phyloP scores from a whole-genome alignment of 495 filamentous ascomycete species.

The Cercophora sp. region DNA sequence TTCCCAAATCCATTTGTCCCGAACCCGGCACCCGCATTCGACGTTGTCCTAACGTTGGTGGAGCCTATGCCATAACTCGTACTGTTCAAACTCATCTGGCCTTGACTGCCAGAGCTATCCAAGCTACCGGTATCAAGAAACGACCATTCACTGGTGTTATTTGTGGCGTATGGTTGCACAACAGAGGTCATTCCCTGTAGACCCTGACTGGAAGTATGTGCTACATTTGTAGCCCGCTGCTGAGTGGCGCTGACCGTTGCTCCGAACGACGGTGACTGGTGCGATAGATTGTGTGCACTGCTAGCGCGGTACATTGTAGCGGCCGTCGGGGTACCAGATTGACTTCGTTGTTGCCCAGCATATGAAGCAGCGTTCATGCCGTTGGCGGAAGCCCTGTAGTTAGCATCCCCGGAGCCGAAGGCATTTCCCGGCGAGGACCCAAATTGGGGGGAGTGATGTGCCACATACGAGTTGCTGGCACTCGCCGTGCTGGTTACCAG shows the following conservation, averaged over 20 bases:
- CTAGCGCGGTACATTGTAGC: constrained; percentile 30
- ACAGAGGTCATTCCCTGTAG: constrained; percentile 21
- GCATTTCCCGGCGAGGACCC: constrained; percentile 33
- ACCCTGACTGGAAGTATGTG: constrained; percentile 20
- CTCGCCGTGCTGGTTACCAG: constrained; percentile 33
- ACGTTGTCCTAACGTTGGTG: constrained; percentile 15
- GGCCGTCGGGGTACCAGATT: constrained; percentile 34
- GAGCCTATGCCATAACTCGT: constrained; percentile 18
- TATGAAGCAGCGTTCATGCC: constrained; percentile 28
- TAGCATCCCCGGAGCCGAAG: constrained; percentile 33
- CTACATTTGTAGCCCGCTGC: constrained; percentile 21
- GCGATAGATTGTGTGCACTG: constrained; percentile 32
- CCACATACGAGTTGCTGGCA: constrained; percentile 30
- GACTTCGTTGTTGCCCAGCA: constrained; percentile 30
- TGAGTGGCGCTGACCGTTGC: constrained; percentile 13
- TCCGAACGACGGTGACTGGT: constrained; percentile 35
- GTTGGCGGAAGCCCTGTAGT: constrained; percentile 34
- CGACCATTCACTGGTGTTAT: constrained; percentile 25
- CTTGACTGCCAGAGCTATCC: constrained; percentile 31
- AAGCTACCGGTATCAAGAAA: constrained; percentile 37
- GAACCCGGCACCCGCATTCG: constrained; percentile 20
- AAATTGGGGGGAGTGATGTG: constrained; percentile 43
- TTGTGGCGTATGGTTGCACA: constrained; percentile 22
- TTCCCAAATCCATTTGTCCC: constrained; percentile 15
- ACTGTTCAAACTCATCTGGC: constrained; percentile 17